Evolutionary conservation across 805 yeast genomes (phyloP).

Genomic region (Kodamaea restingae): DNA sequence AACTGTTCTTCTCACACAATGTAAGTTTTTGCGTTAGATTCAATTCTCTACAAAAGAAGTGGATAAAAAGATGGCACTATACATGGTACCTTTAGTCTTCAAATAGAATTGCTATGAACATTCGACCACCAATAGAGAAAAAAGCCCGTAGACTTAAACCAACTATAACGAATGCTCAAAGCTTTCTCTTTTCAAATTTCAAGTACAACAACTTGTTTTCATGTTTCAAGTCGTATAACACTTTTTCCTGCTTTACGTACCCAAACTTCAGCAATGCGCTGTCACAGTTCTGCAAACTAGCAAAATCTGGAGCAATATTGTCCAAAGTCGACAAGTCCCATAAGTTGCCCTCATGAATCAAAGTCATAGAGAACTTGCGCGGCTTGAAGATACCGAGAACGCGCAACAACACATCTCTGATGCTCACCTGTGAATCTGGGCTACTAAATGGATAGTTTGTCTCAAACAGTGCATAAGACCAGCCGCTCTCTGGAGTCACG

Average conservation of each 20-base stretch:
- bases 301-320: conserved; percentile 6
- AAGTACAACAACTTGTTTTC: conserved; percentile 70
- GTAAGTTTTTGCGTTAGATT: too few species aligned
- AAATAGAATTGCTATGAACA: neutral
- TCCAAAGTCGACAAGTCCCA: conserved; percentile 3
- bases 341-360: conserved; percentile 21
- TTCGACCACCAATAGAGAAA: conserved; percentile 15
- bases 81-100: too few species aligned
- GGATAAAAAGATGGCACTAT: too few species aligned
- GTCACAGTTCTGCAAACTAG: conserved; percentile 19
- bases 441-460: conserved; percentile 64
- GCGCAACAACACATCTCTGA: conserved; percentile 52
- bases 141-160: conserved; percentile 13
- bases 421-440: conserved; percentile 30
- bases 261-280: conserved; percentile 27
- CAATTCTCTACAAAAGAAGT: too few species aligned
- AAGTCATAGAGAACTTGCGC: conserved; percentile 58
- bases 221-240: conserved; percentile 65
- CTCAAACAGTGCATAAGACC: conserved; percentile 96
- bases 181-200: conserved; percentile 47
- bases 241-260: conserved; percentile 62
- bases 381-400: conserved; percentile 71
- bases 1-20: too few species aligned
- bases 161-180: conserved; percentile 10
- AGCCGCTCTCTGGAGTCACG: conserved; percentile 89